Base-by-base conservation (phyloP, 441 rosid genomes). In the Rhodomyrtus psidioides region DNA sequence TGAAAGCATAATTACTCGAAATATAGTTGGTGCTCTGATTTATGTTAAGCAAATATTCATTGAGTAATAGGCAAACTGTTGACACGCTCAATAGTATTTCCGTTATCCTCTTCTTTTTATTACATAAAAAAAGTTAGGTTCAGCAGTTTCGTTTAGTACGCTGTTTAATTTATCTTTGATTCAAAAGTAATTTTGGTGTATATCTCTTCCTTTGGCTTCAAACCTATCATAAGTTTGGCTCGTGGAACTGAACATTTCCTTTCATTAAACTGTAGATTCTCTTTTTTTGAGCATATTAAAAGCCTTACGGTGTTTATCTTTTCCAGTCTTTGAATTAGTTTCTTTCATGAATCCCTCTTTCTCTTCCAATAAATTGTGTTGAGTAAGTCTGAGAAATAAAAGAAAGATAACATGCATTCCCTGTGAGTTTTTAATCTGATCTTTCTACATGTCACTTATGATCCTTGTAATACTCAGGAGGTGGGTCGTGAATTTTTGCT, bases 401-500 rank as follows among this genome's bases (percentile, higher is more conserved):
- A 51, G 57, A 46, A 28, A 55, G 58, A 82, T 81, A 53, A 51
- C 30, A n/a, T n/a, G 83, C 3, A 34, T 34, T 53, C 46, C 54
- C 58, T 55, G 26, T 54, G 83, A 82, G n/a, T 59, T 27, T 21
- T 57, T 17, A 21, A 55, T 55, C 6, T 39, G 39, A 9, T 24
- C 7, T 53, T 49, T 28, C 83, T 81, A 81, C 56, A 14, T 53
- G n/a, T 55, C 56, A 28, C 44, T 30, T 82, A 82, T 82, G 24
- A 13, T 28, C n/a, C 58, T 54, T 39, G 19, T 55, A 39, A 70
- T 42, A 70, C 49, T 70, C 79, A 97, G 99, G 97, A 92, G 65
- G 88, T 81, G 75, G 95, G 92, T 74, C 93, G 99, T 76, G 99
- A 97, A 91, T 97, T 96, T 90, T 94, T 97, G 74, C 83, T 97